Evolutionary conservation across 176 grass and related monocot species (phyloP).

Genomic region (Oryza glumipatula): DNA sequence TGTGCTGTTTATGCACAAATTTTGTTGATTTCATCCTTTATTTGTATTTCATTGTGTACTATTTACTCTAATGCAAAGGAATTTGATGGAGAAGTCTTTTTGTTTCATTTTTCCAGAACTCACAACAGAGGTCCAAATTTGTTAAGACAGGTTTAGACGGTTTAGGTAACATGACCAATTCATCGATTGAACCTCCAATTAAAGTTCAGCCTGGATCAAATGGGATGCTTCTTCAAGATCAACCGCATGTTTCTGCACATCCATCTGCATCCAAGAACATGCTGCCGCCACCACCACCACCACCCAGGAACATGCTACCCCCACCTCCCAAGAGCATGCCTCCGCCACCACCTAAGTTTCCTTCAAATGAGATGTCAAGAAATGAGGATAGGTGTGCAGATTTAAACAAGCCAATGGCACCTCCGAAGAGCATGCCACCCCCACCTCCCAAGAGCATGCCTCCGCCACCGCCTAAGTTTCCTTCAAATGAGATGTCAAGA

Average conservation of each 20-base stretch:
- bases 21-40: slow-evolving; percentile 6
- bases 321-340: slow-evolving; percentile 47
- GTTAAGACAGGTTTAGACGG: slow-evolving; percentile 87
- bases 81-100: slow-evolving; percentile 57
- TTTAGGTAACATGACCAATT: slow-evolving; percentile 46
- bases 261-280: slow-evolving; percentile 24
- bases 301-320: slow-evolving; percentile 41
- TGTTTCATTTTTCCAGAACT: slow-evolving; percentile 91
- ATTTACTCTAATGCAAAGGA: slow-evolving; percentile 24
- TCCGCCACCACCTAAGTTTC: slow-evolving; percentile 63
- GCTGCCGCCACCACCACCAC: slow-evolving; percentile 24
- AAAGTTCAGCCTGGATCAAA: slow-evolving; percentile 55
- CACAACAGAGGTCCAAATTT: slow-evolving; percentile 84
- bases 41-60: slow-evolving; percentile 21
- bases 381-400: slow-evolving; percentile 27
- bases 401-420: slow-evolving; percentile 44
- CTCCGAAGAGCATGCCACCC: slow-evolving; percentile 22
- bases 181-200: slow-evolving; percentile 47
- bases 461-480: slow-evolving; percentile 63
- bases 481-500: slow-evolving; percentile 33
- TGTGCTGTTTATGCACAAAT: slow-evolving; percentile 1
- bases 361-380: slow-evolving; percentile 33
- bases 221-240: slow-evolving; percentile 38
- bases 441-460: slow-evolving; percentile 44
- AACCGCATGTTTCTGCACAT: slow-evolving; percentile 35